Evolutionary conservation across 2,329 filamentous ascomycete species (phyloP), one percentile per base, ranked within the genome.

Genomic region (Paraphoma sp.): DNA sequence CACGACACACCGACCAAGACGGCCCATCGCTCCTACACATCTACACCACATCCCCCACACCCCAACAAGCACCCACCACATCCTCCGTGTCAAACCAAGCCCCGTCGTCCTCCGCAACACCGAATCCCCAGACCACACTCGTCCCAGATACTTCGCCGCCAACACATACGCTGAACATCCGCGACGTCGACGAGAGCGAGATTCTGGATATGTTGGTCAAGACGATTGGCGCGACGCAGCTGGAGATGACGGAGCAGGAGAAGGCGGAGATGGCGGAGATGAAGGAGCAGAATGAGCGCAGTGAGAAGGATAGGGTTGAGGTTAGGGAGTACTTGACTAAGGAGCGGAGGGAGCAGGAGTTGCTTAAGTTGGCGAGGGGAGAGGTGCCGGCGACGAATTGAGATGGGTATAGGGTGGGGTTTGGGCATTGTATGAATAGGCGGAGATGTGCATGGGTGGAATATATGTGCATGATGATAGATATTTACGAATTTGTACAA

Each of bases 201-300:
- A 93, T 93, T 57, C 78, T 92, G 16, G 76, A 82, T 47, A 82
- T 85, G 55, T 81, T 93, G 51, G 72, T 92, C 40, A 77, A 79
- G 55, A 81, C 87, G 74, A 90, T 89, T 17, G 84, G 84, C 17
- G 90, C 89, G 9, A 75, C 79, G 28, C 72, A 79, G 23, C 72
- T 93, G 1, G 68, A 82, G 57, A 81, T 88, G 2, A 88, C 84
- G 1, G 75, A 79, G 2, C 83, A 88, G 69, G 89, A 93, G 65
- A 69, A 81, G 56, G 77, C 80, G 49, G 82, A 88, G 77, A 76
- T 90, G 76, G 77, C 78, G 62, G 81, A 85, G 64, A 67, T 91
- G 12, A 81, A 85, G 64, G 85, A 86, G 59, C 78, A 84, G 56
- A 73, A 78, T 57, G 80, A 79, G 68, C 78, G 80, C 67, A 83